A percentile compares a stretch with the other conserved stretches of the same genome.
These are phyloP conservation scores for Ehretia macrophylla DNA, from an alignment of 257 asterid species.

Conservation along the genomic window DNA sequence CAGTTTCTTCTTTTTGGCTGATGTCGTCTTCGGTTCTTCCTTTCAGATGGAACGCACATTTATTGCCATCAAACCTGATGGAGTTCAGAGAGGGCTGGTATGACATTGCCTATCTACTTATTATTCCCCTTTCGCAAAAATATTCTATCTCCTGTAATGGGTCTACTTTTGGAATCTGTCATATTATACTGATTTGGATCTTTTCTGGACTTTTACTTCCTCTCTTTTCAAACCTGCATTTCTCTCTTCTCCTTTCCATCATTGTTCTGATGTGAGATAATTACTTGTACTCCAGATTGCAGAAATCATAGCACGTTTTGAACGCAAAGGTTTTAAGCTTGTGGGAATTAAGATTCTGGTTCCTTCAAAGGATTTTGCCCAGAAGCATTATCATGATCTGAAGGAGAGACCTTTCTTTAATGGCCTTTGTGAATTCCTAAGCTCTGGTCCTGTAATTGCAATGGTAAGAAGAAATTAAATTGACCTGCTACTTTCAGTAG, in stretches of 20 bases:
- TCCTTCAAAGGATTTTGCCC: conserved; percentile 87
- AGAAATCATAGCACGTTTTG: conserved; percentile 88
- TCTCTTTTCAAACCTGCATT: neutral
- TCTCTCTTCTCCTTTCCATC: conserved; percentile 1
- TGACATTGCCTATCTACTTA: conserved; percentile 1
- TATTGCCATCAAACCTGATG: conserved; percentile 99
- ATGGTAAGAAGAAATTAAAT: conserved; percentile 56
- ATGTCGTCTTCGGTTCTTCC: conserved; percentile 6
- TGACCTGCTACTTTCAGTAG: neutral
- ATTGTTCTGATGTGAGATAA: conserved; percentile 13
- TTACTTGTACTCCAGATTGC: conserved; percentile 56
- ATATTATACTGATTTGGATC: neutral
- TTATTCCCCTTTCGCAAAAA: neutral
- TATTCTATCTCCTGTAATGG: neutral
- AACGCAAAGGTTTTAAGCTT: conserved; percentile 91
- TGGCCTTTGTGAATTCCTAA: conserved; percentile 93
- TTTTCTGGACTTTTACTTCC: neutral
- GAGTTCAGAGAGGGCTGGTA: conserved; percentile 99
- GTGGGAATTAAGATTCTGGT: conserved; percentile 77
- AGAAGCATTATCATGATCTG: conserved; percentile 94
- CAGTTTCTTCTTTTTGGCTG: conserved; percentile 17
- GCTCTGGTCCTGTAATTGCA: conserved; percentile 99
- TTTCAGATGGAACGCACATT: conserved; percentile 83
- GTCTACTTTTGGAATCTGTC: neutral
- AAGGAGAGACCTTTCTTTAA: conserved; percentile 87